Conservation (phyloP, 1,284 basidiomycete genomes). For the Ceratobasidium sp. region DNA sequence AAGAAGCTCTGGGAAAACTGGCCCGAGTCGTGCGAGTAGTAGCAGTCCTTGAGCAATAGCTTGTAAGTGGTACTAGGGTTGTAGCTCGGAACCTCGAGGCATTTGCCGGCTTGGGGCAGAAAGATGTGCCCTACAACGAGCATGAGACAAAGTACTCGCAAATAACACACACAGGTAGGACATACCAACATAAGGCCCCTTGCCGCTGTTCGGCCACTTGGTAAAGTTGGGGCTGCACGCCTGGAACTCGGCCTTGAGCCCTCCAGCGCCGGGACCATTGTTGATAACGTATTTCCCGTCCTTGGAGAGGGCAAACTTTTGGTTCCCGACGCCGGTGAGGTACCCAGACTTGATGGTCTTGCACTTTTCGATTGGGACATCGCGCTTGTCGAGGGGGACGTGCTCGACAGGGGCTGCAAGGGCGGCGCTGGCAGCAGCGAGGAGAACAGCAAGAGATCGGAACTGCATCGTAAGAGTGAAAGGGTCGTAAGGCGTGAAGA, state of each 20-base stretch:
- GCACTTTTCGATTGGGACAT: constrained; percentile 33
- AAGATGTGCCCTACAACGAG: constrained; percentile 29
- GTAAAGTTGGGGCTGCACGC: constrained; percentile 40
- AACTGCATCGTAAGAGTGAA: constrained; percentile 17
- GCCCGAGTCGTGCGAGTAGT: constrained; percentile 37
- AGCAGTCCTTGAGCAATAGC: constrained; percentile 34
- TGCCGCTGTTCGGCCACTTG: constrained; percentile 37
- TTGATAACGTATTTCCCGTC: constrained; percentile 25
- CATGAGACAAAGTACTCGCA: neutral
- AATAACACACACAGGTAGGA: neutral
- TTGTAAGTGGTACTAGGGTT: constrained; percentile 31
- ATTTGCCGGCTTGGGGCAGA: constrained; percentile 29
- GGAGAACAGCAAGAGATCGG: constrained; percentile 17
- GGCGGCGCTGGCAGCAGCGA: constrained; percentile 12
- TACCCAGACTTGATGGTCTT: constrained; percentile 27
- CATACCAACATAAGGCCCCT: constrained; percentile 39
- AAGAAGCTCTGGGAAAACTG: constrained; percentile 40
- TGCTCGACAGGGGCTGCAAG: constrained; percentile 32
- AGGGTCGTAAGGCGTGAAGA: constrained; percentile 16
- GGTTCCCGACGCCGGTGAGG: constrained; percentile 12
- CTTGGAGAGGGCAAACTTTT: constrained; percentile 34
- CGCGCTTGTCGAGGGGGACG: constrained; percentile 28
- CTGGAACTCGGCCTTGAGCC: constrained; percentile 38
- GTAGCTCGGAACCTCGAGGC: constrained; percentile 42
- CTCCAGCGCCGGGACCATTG: constrained; percentile 16